Conservation (phyloP, 305 asterid species). For the Fraxinus paxiana region DNA sequence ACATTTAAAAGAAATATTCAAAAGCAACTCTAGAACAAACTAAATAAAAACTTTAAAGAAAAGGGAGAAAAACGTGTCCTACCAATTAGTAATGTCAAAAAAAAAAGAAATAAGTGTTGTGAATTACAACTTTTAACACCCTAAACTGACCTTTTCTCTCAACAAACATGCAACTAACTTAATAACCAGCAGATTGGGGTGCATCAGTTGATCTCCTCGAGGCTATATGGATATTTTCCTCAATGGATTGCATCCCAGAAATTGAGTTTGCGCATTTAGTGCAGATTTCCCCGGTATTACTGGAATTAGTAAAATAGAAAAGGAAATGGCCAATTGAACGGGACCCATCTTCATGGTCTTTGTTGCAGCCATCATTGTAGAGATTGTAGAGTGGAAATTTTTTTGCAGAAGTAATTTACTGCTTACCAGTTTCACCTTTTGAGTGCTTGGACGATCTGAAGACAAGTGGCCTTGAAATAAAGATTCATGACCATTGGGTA, state of each 20-base stretch:
- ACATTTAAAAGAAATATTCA: background rate
- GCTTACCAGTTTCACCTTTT: background rate
- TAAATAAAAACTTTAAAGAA: background rate
- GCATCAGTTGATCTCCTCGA: background rate
- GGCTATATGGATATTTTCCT: background rate
- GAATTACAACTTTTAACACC: background rate
- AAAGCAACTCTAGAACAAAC: background rate
- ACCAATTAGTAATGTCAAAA: background rate
- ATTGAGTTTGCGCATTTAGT: background rate
- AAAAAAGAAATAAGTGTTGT: background rate
- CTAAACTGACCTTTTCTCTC: background rate
- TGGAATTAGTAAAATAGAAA: background rate
- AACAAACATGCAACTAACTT: background rate
- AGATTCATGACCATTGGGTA: background rate
- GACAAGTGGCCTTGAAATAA: background rate
- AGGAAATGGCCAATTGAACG: background rate
- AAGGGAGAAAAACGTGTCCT: background rate
- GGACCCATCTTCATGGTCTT: background rate
- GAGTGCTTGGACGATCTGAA: background rate
- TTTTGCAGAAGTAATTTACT: background rate
- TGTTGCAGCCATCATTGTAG: background rate
- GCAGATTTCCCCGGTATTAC: background rate
- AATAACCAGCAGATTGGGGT: background rate
- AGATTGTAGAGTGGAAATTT: background rate
- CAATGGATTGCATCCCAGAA: conserved; percentile 2